Conservation (phyloP, 805 yeast species). For the Starmerella powellii region DNA sequence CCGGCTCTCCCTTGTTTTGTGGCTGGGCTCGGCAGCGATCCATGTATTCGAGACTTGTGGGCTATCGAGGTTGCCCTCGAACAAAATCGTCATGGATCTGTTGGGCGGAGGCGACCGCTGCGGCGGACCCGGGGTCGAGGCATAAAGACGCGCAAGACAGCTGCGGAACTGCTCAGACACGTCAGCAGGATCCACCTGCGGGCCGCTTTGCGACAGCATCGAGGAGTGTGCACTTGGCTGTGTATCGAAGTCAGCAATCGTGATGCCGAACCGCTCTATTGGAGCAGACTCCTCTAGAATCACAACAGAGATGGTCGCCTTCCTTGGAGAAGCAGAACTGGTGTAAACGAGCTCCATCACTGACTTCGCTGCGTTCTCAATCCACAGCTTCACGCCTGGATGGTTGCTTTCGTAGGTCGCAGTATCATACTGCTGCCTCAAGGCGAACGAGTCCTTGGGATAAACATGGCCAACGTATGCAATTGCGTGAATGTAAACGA, state of each 20-base stretch:
- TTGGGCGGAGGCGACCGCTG: neutral
- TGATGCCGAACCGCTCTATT: conserved; percentile 33
- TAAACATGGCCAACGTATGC: conserved; percentile 44
- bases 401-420: conserved; percentile 36
- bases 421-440: conserved; percentile 34
- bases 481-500: conserved; percentile 43
- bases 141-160: conserved; percentile 9
- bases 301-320: conserved; percentile 25
- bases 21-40: conserved; percentile 31
- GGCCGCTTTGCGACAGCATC: neutral
- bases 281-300: conserved; percentile 31
- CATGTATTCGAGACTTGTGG: conserved; percentile 21
- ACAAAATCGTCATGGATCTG: conserved; percentile 15
- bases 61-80: conserved; percentile 13
- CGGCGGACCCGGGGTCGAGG: neutral
- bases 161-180: conserved; percentile 13
- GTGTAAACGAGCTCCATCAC: conserved; percentile 9
- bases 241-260: conserved; percentile 25
- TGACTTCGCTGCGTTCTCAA: conserved; percentile 30
- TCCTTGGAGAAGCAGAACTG: neutral
- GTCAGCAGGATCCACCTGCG: neutral
- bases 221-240: neutral
- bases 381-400: conserved; percentile 37
- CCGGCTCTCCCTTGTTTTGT: conserved; percentile 33
- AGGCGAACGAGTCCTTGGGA: conserved; percentile 39